These are phyloP conservation scores for Citrullus mucosospermus DNA, from an alignment of 306 rosid species.

Conservation along the genomic window DNA sequence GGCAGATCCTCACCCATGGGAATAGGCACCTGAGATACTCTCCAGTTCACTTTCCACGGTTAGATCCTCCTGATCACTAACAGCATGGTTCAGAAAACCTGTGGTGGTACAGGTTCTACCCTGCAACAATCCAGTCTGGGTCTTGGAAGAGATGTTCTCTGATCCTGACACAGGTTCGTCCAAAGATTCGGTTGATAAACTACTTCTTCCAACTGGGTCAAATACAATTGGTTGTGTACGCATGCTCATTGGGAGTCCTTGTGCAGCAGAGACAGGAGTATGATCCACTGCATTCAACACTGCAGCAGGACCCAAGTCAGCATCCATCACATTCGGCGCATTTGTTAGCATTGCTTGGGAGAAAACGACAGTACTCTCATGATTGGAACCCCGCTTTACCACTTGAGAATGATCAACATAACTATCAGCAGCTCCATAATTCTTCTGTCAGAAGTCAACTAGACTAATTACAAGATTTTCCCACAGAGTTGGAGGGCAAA, in stretches of 20 bases:
- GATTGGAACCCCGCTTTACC: slow-evolving; percentile 41
- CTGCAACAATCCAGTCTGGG: slow-evolving; percentile 34
- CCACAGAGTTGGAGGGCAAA: not conserved
- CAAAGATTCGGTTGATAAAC: slow-evolving; percentile 39
- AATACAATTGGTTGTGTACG: slow-evolving; percentile 46
- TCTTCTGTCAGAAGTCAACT: slow-evolving; percentile 48
- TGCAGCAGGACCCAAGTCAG: slow-evolving; percentile 39
- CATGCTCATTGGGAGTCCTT: slow-evolving; percentile 29
- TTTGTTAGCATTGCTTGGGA: slow-evolving; percentile 37
- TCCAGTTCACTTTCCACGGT: slow-evolving; percentile 28
- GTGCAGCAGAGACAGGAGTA: slow-evolving; percentile 31
- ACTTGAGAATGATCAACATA: slow-evolving; percentile 43
- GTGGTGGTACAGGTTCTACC: slow-evolving; percentile 25
- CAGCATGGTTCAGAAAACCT: slow-evolving; percentile 24
- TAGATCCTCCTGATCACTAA: slow-evolving; percentile 39
- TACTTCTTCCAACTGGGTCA: slow-evolving; percentile 40
- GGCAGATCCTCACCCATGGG: slow-evolving; percentile 60
- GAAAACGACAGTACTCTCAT: slow-evolving; percentile 27
- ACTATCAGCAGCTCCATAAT: slow-evolving; percentile 42
- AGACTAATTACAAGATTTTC: not conserved
- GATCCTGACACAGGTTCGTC: slow-evolving; percentile 42
- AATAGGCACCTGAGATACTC: slow-evolving; percentile 62
- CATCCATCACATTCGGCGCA: slow-evolving; percentile 38
- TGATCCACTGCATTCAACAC: slow-evolving; percentile 39
- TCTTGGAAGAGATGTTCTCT: slow-evolving; percentile 30